These are phyloP conservation scores for Cardiospermum halicacabum DNA, from an alignment of 345 rosid genomes.

Conservation along the genomic window DNA sequence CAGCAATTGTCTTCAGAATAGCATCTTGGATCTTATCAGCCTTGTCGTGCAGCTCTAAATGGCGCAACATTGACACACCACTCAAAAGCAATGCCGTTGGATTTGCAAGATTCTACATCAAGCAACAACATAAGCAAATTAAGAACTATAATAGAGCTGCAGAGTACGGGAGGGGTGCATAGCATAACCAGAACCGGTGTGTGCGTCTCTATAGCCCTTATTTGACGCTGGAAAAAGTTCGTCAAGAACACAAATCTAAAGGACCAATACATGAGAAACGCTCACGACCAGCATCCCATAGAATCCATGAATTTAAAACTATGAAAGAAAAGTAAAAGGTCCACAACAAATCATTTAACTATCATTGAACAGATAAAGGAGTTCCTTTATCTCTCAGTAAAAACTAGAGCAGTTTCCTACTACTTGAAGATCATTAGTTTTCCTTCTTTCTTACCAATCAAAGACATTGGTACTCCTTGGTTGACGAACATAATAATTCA, in stretches of 20 bases:
- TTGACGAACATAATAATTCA: too few relatives aligned
- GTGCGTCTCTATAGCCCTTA: not conserved
- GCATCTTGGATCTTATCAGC: slow-evolving; percentile 87
- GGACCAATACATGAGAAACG: not conserved
- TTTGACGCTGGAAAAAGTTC: not conserved
- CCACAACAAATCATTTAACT: not conserved
- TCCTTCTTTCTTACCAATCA: too few relatives aligned
- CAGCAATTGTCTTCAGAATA: slow-evolving; percentile 74
- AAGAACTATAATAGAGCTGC: not conserved
- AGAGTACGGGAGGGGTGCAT: slow-evolving; percentile 1
- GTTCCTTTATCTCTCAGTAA: not conserved
- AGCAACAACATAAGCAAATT: not conserved
- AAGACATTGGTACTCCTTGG: too few relatives aligned
- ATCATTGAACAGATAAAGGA: not conserved
- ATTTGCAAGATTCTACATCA: slow-evolving; percentile 73
- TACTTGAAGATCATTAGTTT: not conserved
- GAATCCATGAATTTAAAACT: not conserved
- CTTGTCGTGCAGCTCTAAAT: slow-evolving; percentile 69
- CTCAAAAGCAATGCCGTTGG: slow-evolving; percentile 95
- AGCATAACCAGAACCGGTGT: not conserved
- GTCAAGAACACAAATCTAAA: not conserved
- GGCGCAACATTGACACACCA: slow-evolving; percentile 80
- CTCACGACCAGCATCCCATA: not conserved
- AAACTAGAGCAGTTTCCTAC: not conserved
- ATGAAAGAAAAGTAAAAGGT: not conserved